Conservation (phyloP, 1,139 yeast genomes). For the Blastobotrys arbuscula region DNA sequence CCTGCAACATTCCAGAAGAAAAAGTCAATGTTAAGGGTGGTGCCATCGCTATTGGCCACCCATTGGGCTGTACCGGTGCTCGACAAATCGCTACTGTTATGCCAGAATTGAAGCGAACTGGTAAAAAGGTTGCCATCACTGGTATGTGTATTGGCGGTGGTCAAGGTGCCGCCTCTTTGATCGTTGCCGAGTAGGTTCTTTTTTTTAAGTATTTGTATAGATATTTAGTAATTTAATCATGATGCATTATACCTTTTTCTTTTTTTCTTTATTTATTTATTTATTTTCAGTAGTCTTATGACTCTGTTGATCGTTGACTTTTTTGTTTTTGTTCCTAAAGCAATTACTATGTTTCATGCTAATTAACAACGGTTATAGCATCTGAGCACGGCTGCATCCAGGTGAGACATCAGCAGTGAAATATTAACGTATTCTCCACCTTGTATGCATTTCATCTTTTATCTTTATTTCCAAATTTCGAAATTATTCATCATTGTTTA, state of each 20-base stretch:
- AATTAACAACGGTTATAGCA: too few relatives aligned
- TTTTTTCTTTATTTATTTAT: too few relatives aligned
- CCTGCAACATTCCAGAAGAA: constrained; percentile 57
- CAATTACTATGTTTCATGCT: too few relatives aligned
- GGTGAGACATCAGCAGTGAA: too few relatives aligned
- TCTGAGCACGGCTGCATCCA: too few relatives aligned
- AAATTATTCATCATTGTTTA: not conserved
- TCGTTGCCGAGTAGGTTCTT: constrained; percentile 66
- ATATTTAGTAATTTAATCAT: too few relatives aligned
- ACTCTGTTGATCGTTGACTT: too few relatives aligned
- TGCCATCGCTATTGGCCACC: constrained; percentile 95
- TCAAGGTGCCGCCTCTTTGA: constrained; percentile 93
- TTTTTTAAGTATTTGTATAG: too few relatives aligned
- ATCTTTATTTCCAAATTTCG: not conserved
- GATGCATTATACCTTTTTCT: too few relatives aligned
- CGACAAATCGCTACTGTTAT: constrained; percentile 81
- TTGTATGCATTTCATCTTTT: not conserved
- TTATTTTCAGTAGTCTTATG: too few relatives aligned
- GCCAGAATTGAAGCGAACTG: constrained; percentile 58
- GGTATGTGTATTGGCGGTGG: constrained; percentile 98
- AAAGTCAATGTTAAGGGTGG: constrained; percentile 93
- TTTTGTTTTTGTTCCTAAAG: too few relatives aligned
- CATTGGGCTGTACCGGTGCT: constrained; percentile 93
- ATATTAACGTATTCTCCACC: too few relatives aligned
- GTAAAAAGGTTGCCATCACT: constrained; percentile 81